Base-by-base conservation (phyloP, 345 rosid species). In the Citrus reticulata region DNA sequence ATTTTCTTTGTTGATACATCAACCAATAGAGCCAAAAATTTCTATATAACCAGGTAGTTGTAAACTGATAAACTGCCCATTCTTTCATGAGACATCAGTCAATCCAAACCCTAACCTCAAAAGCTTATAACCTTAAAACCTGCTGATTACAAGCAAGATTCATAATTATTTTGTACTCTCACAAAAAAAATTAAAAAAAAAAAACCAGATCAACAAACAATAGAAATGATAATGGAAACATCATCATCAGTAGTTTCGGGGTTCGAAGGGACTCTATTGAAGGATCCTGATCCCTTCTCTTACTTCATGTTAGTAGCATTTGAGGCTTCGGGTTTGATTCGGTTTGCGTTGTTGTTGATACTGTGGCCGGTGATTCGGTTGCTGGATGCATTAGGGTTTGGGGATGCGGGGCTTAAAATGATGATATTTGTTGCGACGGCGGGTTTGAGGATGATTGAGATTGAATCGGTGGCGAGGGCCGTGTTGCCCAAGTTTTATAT, bases 251-350 rank as follows among this genome's bases (percentile, higher is more conserved):
- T 93, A 70, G 92, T 91, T 51, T 89, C 95, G 3, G 95, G 92
- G 78, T 86, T 93, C 7, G 98, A 95, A 83, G 98, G 98, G 54
- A 82, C 89, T 62, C 86, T 95, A 24, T 22, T 95, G 73, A 90
- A 84, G 76, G 89, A 90, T 81, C 85, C 83, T 2, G 82, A 92
- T 58, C 82, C 90, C 1, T 93, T 95, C 80, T 90, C 91, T 1
- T 95, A 93, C 89, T 95, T 92, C 90, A 93, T 95, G 98, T 81
- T 93, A 68, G 89, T 93, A 4, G 97, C 97, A 35, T 95, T 95
- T 27, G 98, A 95, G 80, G 91, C 98, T 0, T 92, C 98, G 3
- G 95, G 98, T 76, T 70, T 93, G 62, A 24, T 93, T 34, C 95
- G 98, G n/a, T 95, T 93, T 46, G 84, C 85, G 7, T 24, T 85